Base-by-base conservation (phyloP, 2,329 filamentous ascomycete species). In the Fusarium haematococcum region DNA sequence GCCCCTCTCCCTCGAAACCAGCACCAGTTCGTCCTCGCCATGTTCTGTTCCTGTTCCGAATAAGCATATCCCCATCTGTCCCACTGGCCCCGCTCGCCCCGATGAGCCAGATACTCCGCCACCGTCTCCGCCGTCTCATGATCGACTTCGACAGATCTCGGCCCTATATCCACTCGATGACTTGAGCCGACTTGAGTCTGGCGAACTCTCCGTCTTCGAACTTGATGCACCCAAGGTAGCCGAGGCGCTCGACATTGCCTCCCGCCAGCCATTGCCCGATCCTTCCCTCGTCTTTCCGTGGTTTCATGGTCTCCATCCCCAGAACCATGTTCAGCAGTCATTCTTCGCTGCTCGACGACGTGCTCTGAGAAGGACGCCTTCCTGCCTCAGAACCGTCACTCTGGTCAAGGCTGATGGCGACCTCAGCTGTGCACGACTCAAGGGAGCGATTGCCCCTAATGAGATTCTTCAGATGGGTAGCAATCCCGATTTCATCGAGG, bases 241-340 rank as follows among this genome's bases (percentile, higher is more conserved):
- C 13, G 87, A 91, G 54, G 95, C 96, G 1, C 80, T 98, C 37
- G 91, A 97, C 74, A 90, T 95, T 78, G 86, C 91, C 68, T 90
- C 96, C 4, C 89, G 91, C 3, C 95, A 97, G 79, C 93, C 95
- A 2, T 87, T 98, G 27, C 96, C 97, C 8, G 91, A 96, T 65
- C 91, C 97, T 0, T 90, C 92, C n/a, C 88, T 91, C 70, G 94
- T 98, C 71, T 99, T 98, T 79, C 97, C 97, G 3, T 99, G 97
- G 97, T 87, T 98, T 27, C 97, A 99, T 84, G 97, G 97, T 27
- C 85, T 98, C 45, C 95, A 98, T 79, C 92, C 94, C 1, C 91
- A 93, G 70, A 99, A 99, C 80, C 91, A 94, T 70, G 89, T 98
- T 63, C 97, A 99, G 80, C 89, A 97, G 70, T 90, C 93, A 8